Conservation (phyloP, 345 rosid genomes). For the Aquilaria sinensis region DNA sequence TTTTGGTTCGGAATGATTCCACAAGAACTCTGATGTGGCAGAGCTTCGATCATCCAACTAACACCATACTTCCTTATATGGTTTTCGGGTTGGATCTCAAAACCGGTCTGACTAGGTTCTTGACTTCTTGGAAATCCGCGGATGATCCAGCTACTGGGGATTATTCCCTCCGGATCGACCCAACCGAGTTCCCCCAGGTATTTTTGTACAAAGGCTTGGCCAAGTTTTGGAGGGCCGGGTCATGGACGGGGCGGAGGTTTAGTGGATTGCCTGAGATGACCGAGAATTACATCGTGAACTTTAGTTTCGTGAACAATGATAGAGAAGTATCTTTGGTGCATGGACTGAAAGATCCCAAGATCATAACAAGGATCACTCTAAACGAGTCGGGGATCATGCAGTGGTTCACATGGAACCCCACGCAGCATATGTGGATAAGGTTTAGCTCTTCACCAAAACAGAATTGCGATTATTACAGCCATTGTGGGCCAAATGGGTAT, state of each 20-base stretch:
- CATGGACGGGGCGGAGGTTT: conserved; percentile 62
- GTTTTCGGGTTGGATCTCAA: conserved; percentile 44
- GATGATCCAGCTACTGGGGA: conserved; percentile 48
- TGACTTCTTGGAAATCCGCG: conserved; percentile 47
- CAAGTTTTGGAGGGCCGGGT: conserved; percentile 44
- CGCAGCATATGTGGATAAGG: conserved; percentile 34
- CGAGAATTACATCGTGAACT: conserved; percentile 23
- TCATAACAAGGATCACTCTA: conserved; percentile 42
- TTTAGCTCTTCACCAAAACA: conserved; percentile 48
- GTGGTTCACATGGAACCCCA: conserved; percentile 43
- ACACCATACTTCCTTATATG: conserved; percentile 56
- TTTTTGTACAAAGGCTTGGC: conserved; percentile 29
- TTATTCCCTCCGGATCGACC: conserved; percentile 30
- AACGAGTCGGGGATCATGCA: conserved; percentile 42
- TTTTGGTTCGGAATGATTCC: conserved; percentile 27
- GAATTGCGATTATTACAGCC: conserved; percentile 46
- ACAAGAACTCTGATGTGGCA: conserved; percentile 38
- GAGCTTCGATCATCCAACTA: conserved; percentile 65
- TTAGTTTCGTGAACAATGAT: conserved; percentile 15
- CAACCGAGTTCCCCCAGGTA: conserved; percentile 41
- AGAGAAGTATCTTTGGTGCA: conserved; percentile 35
- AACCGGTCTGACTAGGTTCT: conserved; percentile 24
- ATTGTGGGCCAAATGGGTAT: conserved; percentile 49
- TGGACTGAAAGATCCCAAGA: conserved; percentile 14
- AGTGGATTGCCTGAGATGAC: conserved; percentile 65